Evolutionary conservation across 2,329 filamentous ascomycete species (phyloP), one percentile per base, ranked within the genome.

Genomic region (Pezizomycotina sp.): DNA sequence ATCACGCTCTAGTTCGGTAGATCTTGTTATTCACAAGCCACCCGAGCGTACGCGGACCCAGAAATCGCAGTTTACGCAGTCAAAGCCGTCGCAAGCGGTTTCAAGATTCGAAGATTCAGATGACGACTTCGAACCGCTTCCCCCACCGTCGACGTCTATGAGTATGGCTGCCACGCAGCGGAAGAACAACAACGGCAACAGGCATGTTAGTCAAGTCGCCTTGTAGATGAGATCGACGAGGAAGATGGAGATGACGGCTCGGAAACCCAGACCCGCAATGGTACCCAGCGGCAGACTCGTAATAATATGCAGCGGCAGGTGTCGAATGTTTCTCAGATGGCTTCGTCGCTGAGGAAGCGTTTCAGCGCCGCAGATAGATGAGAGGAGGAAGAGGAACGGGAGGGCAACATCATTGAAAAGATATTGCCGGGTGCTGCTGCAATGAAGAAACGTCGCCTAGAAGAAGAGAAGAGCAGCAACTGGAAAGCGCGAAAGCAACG

Each of bases 391-490:
- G 43, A 56, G 8, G 52, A 57, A 6, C 35, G 38, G 21, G 56
- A 58, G 22, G 59, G 69, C 35, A 68, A 77, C 27, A 57, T 77
- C 6, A 69, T 86, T 55, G 73, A 82, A 9, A 64, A 68, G 14
- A 68, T 92, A 36, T 72, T 84, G 1, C 79, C 83, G 0, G 80
- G 75, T 1, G 74, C 79, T 3, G 72, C 77, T 18, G 73, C 73
- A 4, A 69, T 83, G 53, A 95, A 92, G 55, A 71, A 74, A n/a
- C 74, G 77, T 14, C 73, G 76, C 16, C 63, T 80, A 13, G 74
- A 70, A 43, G 65, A 65, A 32, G 65, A 68, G 27, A 58, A 65
- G 32, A 13, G 35, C 34, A 21, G 26, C 34, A 8, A 14, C n/a
- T 2, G 32, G 37, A 28, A 23, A 43, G 38, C 9, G 28, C 27